Conservation (phyloP, 495 filamentous ascomycete species). For the Penicillium odoratum region DNA sequence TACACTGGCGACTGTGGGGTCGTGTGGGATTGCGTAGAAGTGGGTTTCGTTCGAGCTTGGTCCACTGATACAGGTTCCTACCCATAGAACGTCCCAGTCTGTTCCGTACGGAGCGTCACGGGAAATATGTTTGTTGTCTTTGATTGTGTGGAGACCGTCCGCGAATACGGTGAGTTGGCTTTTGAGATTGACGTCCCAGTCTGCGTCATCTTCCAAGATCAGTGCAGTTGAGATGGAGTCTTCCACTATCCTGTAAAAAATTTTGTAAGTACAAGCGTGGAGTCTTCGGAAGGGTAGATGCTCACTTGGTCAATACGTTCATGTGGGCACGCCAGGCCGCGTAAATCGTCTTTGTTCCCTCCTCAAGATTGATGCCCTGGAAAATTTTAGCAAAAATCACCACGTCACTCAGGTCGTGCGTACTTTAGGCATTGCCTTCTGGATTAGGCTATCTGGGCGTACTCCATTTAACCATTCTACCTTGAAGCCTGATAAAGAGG, state of each 20-base stretch:
- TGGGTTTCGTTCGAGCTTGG: conserved; percentile 23
- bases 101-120: conserved; percentile 51
- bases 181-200: conserved; percentile 56
- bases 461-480: conserved; percentile 57
- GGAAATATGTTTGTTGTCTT: conserved; percentile 32
- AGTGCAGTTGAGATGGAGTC: conserved; percentile 49
- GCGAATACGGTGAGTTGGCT: conserved; percentile 53
- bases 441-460: conserved; percentile 18
- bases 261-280: too few relatives aligned
- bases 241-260: conserved; percentile 34
- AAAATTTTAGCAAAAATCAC: neutral
- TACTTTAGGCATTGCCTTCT: conserved; percentile 30
- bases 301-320: neutral
- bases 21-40: conserved; percentile 33
- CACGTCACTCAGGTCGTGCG: neutral
- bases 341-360: conserved; percentile 14
- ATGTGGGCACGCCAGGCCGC: conserved; percentile 43
- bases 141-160: conserved; percentile 26
- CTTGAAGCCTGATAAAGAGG: conserved; percentile 51
- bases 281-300: neutral
- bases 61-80: conserved; percentile 49
- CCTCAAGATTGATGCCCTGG: conserved; percentile 12
- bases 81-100: conserved; percentile 59
- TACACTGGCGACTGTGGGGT: conserved; percentile 26
- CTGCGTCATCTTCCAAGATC: conserved; percentile 58